Conservation (phyloP, 495 filamentous ascomycete genomes). For the Penicillium bialowiezense region DNA sequence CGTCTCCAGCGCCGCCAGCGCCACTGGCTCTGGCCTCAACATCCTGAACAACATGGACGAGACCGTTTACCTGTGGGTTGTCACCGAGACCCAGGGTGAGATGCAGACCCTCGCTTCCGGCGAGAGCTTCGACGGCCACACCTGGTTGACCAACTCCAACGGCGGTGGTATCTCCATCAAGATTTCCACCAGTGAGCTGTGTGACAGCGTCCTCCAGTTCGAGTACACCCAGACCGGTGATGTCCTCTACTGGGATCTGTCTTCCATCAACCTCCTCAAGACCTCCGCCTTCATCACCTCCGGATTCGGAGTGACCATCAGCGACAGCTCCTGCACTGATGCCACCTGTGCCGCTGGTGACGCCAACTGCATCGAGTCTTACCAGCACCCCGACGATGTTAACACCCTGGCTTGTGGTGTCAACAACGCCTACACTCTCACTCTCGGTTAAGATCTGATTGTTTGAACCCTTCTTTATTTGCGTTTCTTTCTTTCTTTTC, state of each 20-base stretch:
- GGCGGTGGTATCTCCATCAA: constrained; percentile 45
- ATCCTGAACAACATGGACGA: constrained; percentile 37
- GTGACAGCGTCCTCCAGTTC: constrained; percentile 37
- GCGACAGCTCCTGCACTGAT: constrained; percentile 30
- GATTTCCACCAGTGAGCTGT: constrained; percentile 26
- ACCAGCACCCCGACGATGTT: constrained; percentile 33
- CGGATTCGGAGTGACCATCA: constrained; percentile 33
- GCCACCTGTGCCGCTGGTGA: too few relatives aligned
- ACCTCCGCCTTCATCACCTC: constrained; percentile 26
- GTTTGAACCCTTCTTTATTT: neutral
- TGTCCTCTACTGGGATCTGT: constrained; percentile 47
- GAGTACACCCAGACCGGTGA: constrained; percentile 41
- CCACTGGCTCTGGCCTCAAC: constrained; percentile 22
- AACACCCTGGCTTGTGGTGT: constrained; percentile 27
- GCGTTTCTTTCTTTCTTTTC: neutral
- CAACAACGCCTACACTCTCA: constrained; percentile 17
- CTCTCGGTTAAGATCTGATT: constrained; percentile 24
- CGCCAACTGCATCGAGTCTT: constrained; percentile 31
- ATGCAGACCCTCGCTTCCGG: constrained; percentile 28
- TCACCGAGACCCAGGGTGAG: constrained; percentile 18
- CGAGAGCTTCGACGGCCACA: constrained; percentile 28
- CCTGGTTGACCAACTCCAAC: constrained; percentile 33
- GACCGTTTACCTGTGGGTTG: constrained; percentile 36
- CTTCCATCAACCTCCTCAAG: constrained; percentile 35
- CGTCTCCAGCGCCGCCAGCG: constrained; percentile 9